Evolutionary conservation across 805 yeast species (phyloP), one percentile per base, ranked within the genome.

Genomic region (Yamadazyma takamatsuzukensis): DNA sequence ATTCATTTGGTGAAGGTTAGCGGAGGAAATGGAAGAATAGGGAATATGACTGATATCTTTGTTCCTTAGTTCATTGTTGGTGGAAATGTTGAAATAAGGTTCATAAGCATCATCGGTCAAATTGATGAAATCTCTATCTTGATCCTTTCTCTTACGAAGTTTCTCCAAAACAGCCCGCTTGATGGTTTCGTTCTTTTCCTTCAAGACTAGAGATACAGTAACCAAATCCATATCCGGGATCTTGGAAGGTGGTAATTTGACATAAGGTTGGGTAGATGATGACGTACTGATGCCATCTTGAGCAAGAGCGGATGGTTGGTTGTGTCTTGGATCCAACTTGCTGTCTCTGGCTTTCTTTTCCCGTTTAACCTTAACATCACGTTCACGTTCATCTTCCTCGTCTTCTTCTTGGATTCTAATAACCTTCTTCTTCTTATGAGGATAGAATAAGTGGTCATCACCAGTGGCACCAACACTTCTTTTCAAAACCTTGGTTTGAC

Each of bases 161-260:
- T 86, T 84, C 45, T 86, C 95, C 41, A 79, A 76, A 30, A 93
- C 96, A n/a, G 86, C 94, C 35, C 79, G 74, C 41, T 80, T 79
- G 40, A 89, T 80, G 5, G 85, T 81, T 35, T 72, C 79, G 40
- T 86, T 82, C 58, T 87, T 86, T 41, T 80, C 89, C 29, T 75
- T 68, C 30, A 84, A 61, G 15, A 87, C 78, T 28, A 78, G 72
- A 34, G 83, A 84, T 8, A 88, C 89, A 5, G 95, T 85, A 15
- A 83, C 80, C 39, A 90, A 67, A 29, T 87, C 95, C 72, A 89
- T 72, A 57, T 90, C 97, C 11, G 97, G 97, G 42, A 90, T 84
- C 58, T 87, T 85, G 2, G 96, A 83, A 23, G 93, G 82, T 3
- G 96, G 95, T 24, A 87, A 57, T 48, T 83, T 81, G 45, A 87